These are phyloP conservation scores for Apiospora hydei DNA, from an alignment of 2,329 filamentous ascomycete species.

Conservation along the genomic window DNA sequence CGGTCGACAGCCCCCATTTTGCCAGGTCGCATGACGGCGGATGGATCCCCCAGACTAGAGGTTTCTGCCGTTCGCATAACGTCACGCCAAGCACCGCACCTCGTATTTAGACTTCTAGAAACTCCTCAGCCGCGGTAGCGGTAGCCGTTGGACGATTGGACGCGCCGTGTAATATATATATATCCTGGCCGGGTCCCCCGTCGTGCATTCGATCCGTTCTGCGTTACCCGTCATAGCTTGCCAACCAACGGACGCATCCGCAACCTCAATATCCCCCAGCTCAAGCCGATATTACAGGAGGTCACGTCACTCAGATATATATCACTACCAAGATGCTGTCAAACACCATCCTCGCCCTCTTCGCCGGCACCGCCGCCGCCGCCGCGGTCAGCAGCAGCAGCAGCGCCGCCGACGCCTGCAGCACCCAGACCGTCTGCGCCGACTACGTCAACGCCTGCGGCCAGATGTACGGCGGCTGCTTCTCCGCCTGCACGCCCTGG, in stretches of 20 bases:
- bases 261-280: no score
- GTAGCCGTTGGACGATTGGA: neutral
- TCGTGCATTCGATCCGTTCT: neutral
- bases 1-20: neutral
- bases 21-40: neutral
- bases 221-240: neutral
- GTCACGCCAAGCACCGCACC: slow-evolving; percentile 10
- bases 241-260: neutral
- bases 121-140: neutral
- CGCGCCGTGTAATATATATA: neutral
- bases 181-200: neutral
- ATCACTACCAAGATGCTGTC: neutral
- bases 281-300: no score
- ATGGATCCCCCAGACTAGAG: neutral
- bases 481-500: slow-evolving; percentile 32
- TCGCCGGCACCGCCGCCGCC: neutral
- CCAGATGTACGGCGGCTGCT: slow-evolving; percentile 31
- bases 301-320: no score
- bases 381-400: slow-evolving; percentile 1
- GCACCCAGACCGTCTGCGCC: slow-evolving; percentile 29
- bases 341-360: neutral
- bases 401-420: slow-evolving; percentile 22
- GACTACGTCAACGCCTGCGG: slow-evolving; percentile 35
- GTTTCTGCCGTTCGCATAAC: neutral
- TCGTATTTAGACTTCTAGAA: slow-evolving; percentile 9